Evolutionary conservation across 1,284 basidiomycete genomes (phyloP).

Genomic region (Sphaerobolus stellatus): DNA sequence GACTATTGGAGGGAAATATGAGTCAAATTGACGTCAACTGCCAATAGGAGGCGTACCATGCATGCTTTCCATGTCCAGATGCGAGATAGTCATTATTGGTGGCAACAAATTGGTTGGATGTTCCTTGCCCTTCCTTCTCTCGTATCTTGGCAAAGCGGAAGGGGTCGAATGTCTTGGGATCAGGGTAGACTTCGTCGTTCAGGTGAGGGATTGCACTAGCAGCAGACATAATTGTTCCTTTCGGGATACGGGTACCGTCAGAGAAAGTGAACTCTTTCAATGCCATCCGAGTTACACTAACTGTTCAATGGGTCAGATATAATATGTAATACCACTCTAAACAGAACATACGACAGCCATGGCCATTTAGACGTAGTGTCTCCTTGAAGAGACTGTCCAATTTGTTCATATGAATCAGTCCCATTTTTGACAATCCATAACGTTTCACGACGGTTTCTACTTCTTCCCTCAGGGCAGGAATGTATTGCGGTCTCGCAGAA

Average conservation of each 20-base stretch:
- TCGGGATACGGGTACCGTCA: constrained; percentile 41
- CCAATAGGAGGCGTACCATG: constrained; percentile 24
- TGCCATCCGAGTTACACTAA: constrained; percentile 31
- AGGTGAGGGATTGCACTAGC: constrained; percentile 25
- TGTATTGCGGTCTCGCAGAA: constrained; percentile 24
- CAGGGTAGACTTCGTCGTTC: constrained; percentile 25
- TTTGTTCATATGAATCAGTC: constrained; percentile 33
- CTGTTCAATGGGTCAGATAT: constrained; percentile 25
- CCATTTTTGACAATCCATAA: constrained; percentile 39
- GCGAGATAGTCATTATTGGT: constrained; percentile 25
- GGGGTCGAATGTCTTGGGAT: constrained; percentile 28
- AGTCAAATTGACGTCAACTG: not conserved
- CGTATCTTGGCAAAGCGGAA: constrained; percentile 33
- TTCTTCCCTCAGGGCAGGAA: constrained; percentile 1
- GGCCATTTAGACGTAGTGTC: constrained; percentile 34
- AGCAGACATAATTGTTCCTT: constrained; percentile 32
- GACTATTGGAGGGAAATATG: constrained; percentile 16
- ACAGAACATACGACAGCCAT: constrained; percentile 22
- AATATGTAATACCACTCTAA: no score
- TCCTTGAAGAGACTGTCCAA: constrained; percentile 46
- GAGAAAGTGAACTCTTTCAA: constrained; percentile 41
- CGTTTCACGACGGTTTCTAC: constrained; percentile 22
- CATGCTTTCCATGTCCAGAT: constrained; percentile 31
- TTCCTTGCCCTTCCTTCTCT: constrained; percentile 19
- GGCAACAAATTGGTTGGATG: constrained; percentile 24